Conservation (phyloP, 331 rosid genomes). For the Erythrophleum ivorense region DNA sequence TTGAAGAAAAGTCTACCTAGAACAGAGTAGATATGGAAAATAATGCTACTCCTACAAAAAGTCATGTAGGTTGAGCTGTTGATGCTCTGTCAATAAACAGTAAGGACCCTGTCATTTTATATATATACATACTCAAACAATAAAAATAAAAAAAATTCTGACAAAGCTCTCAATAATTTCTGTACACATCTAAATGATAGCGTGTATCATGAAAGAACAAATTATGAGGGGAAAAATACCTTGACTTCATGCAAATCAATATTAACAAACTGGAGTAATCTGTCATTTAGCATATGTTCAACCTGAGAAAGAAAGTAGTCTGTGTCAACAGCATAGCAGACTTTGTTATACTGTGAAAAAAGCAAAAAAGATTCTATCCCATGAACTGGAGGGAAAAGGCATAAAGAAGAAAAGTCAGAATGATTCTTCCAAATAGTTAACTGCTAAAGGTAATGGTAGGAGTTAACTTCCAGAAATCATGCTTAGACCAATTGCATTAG, state of each 20-base stretch:
- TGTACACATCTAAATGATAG: constrained; percentile 9
- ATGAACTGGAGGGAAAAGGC: constrained; percentile 18
- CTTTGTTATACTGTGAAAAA: background rate
- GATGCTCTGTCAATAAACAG: constrained; percentile 9
- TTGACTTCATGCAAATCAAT: constrained; percentile 94
- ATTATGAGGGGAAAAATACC: constrained; percentile 57
- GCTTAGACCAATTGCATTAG: constrained; percentile 12
- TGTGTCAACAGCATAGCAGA: constrained; percentile 45
- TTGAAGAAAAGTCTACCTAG: constrained; percentile 16
- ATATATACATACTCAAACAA: constrained; percentile 8
- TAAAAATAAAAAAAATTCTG: background rate
- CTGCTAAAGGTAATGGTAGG: constrained; percentile 21
- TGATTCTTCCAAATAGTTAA: constrained; percentile 31
- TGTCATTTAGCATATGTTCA: constrained; percentile 97
- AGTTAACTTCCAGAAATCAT: background rate
- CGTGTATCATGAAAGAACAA: constrained; percentile 18
- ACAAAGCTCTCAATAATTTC: constrained; percentile 3
- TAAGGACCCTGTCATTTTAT: constrained; percentile 21
- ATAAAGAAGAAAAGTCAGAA: background rate
- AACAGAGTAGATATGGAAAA: constrained; percentile 28
- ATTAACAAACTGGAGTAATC: constrained; percentile 92
- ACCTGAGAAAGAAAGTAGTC: constrained; percentile 60
- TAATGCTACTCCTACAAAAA: background rate
- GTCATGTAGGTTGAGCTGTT: background rate
- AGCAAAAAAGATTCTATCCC: background rate